These are phyloP conservation scores for Carex arenaria DNA, from an alignment of 202 grass and related monocot species.

Conservation along the genomic window DNA sequence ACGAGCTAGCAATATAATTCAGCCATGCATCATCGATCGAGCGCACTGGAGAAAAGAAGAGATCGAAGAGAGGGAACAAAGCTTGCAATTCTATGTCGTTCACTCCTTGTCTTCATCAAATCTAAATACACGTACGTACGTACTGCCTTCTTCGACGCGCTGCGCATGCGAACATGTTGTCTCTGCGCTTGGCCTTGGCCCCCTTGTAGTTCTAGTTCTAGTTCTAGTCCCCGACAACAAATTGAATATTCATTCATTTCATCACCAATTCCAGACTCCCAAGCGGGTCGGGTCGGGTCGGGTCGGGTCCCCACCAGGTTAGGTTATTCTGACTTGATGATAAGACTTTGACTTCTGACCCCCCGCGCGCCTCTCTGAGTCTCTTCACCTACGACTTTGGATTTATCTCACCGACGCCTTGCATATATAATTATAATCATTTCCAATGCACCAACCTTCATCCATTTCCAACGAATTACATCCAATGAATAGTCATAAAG, in stretches of 20 bases:
- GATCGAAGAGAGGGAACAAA: slow-evolving; percentile 6
- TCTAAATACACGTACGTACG: neutral
- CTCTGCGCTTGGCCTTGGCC: neutral
- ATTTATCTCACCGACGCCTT: slow-evolving; percentile 13
- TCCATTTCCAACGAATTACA: slow-evolving; percentile 9
- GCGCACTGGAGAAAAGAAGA: neutral
- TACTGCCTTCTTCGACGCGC: neutral
- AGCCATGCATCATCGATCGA: neutral
- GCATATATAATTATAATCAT: neutral
- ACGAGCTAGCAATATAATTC: neutral
- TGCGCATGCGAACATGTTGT: neutral
- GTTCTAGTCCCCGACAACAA: neutral
- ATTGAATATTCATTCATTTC: neutral
- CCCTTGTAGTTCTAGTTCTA: neutral
- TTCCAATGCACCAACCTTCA: slow-evolving; percentile 2
- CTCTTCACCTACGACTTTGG: neutral
- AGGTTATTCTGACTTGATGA: neutral
- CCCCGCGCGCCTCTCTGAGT: too few species aligned
- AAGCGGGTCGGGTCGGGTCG: too few species aligned
- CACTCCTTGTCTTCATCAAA: slow-evolving; percentile 24
- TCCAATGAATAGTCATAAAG: neutral
- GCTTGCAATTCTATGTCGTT: slow-evolving; percentile 17
- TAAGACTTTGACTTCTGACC: neutral
- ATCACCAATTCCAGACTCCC: neutral
- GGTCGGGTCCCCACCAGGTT: neutral